Conservation (phyloP, 192 early-diverging fungal species). For the Coemansia sp. region DNA sequence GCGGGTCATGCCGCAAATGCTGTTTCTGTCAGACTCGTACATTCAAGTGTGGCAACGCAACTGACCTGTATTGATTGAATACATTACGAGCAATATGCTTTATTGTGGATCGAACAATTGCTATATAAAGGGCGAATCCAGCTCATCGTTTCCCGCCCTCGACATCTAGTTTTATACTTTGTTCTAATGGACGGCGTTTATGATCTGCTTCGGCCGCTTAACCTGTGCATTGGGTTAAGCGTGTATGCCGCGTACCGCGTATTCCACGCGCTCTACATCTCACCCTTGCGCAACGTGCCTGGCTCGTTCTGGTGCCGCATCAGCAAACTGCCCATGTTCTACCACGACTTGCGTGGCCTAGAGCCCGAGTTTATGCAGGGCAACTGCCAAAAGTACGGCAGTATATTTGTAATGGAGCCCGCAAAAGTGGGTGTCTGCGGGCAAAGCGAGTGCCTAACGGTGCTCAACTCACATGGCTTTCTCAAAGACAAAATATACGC, state of each 20-base stretch:
- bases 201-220: slow-evolving; percentile 17
- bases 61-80: not conserved
- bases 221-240: slow-evolving; percentile 21
- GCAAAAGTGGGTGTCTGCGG: slow-evolving; percentile 31
- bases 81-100: too few relatives aligned
- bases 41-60: slow-evolving; percentile 29
- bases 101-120: too few relatives aligned
- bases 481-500: slow-evolving; percentile 34
- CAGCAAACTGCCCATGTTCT: slow-evolving; percentile 28
- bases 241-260: slow-evolving; percentile 27
- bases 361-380: slow-evolving; percentile 36
- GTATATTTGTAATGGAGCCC: slow-evolving; percentile 38
- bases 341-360: slow-evolving; percentile 26
- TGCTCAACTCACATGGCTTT: slow-evolving; percentile 43
- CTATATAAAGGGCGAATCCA: too few relatives aligned
- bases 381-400: slow-evolving; percentile 39
- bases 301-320: slow-evolving; percentile 42
- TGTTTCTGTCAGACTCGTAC: slow-evolving; percentile 88
- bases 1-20: slow-evolving; percentile 91
- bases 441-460: slow-evolving; percentile 18
- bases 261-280: slow-evolving; percentile 32
- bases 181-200: not conserved
- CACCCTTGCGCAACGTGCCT: slow-evolving; percentile 40
- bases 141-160: not conserved
- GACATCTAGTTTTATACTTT: not conserved